These are phyloP conservation scores for Phylloporus arenicola DNA, from an alignment of 768 basidiomycete species.

Conservation along the genomic window DNA sequence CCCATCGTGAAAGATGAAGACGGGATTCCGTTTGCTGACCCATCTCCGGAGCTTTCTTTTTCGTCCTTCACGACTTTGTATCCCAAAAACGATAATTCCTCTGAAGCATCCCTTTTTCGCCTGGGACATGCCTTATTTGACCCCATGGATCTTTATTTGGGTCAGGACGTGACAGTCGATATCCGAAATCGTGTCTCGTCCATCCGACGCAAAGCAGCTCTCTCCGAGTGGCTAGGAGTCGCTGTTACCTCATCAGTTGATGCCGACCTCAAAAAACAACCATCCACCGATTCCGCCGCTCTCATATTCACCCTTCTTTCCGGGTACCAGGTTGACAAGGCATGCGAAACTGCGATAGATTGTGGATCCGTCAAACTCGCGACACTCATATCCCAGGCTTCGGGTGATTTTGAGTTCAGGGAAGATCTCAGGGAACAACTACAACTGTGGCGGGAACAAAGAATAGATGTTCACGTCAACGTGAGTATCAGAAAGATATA, in stretches of 20 bases:
- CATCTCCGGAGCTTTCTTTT: conserved; percentile 63
- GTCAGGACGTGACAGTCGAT: conserved; percentile 48
- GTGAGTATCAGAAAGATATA: conserved; percentile 73
- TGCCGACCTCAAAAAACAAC: conserved; percentile 53
- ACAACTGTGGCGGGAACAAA: conserved; percentile 75
- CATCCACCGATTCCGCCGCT: conserved; percentile 41
- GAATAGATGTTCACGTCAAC: conserved; percentile 63
- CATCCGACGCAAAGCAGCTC: conserved; percentile 68
- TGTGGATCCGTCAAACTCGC: conserved; percentile 80
- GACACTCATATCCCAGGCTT: conserved; percentile 82
- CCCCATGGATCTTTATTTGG: conserved; percentile 62
- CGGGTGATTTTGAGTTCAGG: conserved; percentile 69
- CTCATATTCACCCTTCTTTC: conserved; percentile 74
- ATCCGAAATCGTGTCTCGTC: conserved; percentile 54
- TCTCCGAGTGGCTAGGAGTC: conserved; percentile 82
- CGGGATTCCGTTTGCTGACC: conserved; percentile 64
- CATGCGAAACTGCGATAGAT: conserved; percentile 68
- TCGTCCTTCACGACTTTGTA: conserved; percentile 71
- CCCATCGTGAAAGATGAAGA: conserved; percentile 66
- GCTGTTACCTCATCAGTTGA: conserved; percentile 70
- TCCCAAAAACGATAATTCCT: conserved; percentile 61
- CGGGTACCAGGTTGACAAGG: conserved; percentile 83
- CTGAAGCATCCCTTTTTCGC: conserved; percentile 80
- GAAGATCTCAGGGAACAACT: conserved; percentile 72
- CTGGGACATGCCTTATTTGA: conserved; percentile 89